Percentiles rank a stretch among this genome's conserved stretches.
phyloP scores from a whole-genome alignment of 129 eudicot species.

The Mikania micrantha region DNA sequence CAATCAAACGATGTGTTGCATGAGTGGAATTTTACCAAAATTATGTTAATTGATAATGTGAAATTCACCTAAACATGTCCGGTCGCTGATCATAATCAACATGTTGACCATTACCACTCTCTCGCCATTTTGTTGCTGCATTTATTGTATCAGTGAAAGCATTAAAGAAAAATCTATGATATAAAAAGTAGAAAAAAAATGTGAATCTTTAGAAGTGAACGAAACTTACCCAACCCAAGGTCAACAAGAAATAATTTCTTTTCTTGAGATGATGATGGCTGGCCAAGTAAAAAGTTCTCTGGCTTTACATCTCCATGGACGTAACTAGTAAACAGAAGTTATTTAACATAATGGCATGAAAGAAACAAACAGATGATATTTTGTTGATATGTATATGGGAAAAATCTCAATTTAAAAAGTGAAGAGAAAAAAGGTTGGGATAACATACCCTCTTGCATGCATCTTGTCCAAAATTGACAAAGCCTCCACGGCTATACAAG shows the following conservation, averaged over 20 bases:
- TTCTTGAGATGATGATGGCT: slow-evolving; percentile 75
- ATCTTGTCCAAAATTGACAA: slow-evolving; percentile 26
- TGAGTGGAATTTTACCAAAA: not conserved
- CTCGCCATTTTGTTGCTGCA: slow-evolving; percentile 88
- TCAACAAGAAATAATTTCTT: slow-evolving; percentile 86
- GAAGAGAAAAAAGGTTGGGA: not conserved
- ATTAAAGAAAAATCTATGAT: not conserved
- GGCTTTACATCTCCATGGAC: slow-evolving; percentile 94
- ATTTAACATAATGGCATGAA: not conserved
- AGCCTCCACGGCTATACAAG: slow-evolving; percentile 26
- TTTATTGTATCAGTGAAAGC: not conserved
- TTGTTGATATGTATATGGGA: not conserved
- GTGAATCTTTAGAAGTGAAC: not conserved
- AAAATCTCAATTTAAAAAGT: not conserved
- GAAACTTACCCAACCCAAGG: slow-evolving; percentile 61
- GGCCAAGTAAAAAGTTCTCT: slow-evolving; percentile 81
- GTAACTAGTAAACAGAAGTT: slow-evolving; percentile 29
- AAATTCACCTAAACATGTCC: slow-evolving; percentile 64
- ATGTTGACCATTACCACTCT: slow-evolving; percentile 54
- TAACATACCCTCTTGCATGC: slow-evolving; percentile 46
- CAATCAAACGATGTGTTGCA: not conserved
- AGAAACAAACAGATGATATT: not conserved
- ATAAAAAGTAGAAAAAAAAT: not conserved
- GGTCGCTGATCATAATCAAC: slow-evolving; percentile 87
- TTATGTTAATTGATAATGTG: not conserved